Evolutionary conservation across 306 rosid species (phyloP), one percentile per base, ranked within the genome.

Genomic region (Mimosa pudica): DNA sequence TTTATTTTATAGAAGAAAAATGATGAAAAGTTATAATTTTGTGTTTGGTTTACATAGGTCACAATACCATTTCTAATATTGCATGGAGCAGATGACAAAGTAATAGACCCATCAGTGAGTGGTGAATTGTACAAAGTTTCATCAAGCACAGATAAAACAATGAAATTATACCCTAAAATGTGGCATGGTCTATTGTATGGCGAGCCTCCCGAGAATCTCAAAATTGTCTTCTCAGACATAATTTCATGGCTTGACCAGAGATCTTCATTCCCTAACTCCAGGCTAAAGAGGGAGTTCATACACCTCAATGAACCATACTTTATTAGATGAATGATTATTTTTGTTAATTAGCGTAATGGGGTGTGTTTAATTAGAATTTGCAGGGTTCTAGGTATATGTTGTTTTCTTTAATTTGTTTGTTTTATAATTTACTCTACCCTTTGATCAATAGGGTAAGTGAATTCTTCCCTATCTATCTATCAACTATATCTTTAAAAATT

Each of bases 111-210:
- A 47, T 71, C 86, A 14, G 88, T 89, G 6, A 92, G 92, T 78
- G 73, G 77, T 35, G 86, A 67, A 41, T 87, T 88, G 14, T 64
- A 82, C 9, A 81, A 85, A 0, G 73, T 80, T 13, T 91, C 89
- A 4, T 69, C 84, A 9, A 88, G 92, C 66, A 8, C 52, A 0
- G 91, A 89, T 68, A 89, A 87, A 89, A 82, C 90, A 4, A 8
- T 88, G 45, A 87, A 84, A 79, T 5, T 92, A 80, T 89, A 88
- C 65, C 80, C 92, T 3, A 78, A 55, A 13, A 90, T 90, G 92
- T 90, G 95, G 95, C 92, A 89, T 42, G 93, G 93, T 11, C 62
- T 88, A 10, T 80, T 92, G 41, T 92, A 92, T 2, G 91, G 91
- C 47, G 92, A 89, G 83, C 52, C 94, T 12, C 85, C 60, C 0